These are phyloP conservation scores for Brassica hybrid DNA, from an alignment of 441 rosid genomes.

Conservation along the genomic window DNA sequence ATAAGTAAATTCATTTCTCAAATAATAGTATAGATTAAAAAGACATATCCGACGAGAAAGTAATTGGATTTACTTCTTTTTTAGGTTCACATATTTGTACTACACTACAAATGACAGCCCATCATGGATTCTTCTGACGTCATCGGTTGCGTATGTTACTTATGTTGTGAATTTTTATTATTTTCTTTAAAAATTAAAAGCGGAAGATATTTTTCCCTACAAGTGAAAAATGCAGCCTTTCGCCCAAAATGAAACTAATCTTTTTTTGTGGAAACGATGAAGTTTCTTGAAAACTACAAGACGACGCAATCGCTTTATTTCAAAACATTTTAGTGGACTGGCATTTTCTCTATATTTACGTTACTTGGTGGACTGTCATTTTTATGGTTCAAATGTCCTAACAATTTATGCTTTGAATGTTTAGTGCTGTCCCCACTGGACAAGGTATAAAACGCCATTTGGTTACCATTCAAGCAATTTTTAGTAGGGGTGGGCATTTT, in stretches of 20 bases:
- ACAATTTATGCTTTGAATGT: too few relatives aligned
- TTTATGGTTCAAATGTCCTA: too few relatives aligned
- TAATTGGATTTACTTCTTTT: neutral
- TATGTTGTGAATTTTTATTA: neutral
- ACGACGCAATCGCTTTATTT: neutral
- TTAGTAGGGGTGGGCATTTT: too few relatives aligned
- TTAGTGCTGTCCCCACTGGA: too few relatives aligned
- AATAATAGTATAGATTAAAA: neutral
- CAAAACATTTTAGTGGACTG: neutral
- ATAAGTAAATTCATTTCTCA: too few relatives aligned
- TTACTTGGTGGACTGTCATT: neutral
- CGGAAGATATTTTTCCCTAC: too few relatives aligned
- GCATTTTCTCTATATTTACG: neutral
- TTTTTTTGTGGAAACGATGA: neutral
- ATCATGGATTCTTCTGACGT: neutral
- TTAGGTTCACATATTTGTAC: neutral
- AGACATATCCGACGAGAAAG: neutral
- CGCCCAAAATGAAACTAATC: neutral
- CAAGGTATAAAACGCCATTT: too few relatives aligned
- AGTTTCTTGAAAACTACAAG: neutral
- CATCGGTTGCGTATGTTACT: constrained; percentile 23
- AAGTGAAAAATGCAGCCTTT: neutral
- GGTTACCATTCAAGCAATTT: too few relatives aligned
- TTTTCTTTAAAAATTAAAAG: too few relatives aligned
- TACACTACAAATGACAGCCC: neutral